Evolutionary conservation across 768 basidiomycete species (phyloP), one percentile per base, ranked within the genome.

Genomic region (Candolleomyces aberdarensis): DNA sequence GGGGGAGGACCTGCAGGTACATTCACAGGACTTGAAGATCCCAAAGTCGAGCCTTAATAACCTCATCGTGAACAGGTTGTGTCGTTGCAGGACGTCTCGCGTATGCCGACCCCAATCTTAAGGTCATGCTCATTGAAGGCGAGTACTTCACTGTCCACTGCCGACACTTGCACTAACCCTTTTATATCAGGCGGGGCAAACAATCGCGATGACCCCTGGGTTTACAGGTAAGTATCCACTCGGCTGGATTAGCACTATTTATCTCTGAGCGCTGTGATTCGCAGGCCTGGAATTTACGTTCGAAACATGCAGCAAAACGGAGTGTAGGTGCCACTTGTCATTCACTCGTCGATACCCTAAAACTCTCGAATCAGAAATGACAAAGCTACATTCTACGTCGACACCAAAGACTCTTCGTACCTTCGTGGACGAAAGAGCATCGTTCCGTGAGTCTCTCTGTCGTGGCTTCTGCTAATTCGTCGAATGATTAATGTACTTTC

Each of bases 51-150:
- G 39, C 22, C 7, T 40, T n/a, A 51, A 29, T 19, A 51, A 17
- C 31, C 31, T 58, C 39, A 49, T n/a, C 5, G 19, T 32, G 7
- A 13, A 53, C 63, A 77, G 86, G 86, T 62, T 85, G 85, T 67
- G 87, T 87, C 55, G 82, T 85, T 31, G 88, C 88, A 13, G 88
- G 88, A 57, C 79, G 88, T 58, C 73, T 90, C 56, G 88, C 88
- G 0, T 86, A 84, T 65, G 86, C 87, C 43, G 88, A 89, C 72
- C 86, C 87, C 26, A 88, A 75, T 66, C 71, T 90, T 59, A 87
- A 89, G 70, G 87, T 90, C 60, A 86, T 89, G 85, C 81, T 90
- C 65, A 85, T 89, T 61, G 88, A 89, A 77, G 88, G 86, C 83
- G 58, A 20, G 71, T 48, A 36, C 19, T 15, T 3, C 32, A 48